Conservation (phyloP, 331 rosid species). For the Malus hybrid region DNA sequence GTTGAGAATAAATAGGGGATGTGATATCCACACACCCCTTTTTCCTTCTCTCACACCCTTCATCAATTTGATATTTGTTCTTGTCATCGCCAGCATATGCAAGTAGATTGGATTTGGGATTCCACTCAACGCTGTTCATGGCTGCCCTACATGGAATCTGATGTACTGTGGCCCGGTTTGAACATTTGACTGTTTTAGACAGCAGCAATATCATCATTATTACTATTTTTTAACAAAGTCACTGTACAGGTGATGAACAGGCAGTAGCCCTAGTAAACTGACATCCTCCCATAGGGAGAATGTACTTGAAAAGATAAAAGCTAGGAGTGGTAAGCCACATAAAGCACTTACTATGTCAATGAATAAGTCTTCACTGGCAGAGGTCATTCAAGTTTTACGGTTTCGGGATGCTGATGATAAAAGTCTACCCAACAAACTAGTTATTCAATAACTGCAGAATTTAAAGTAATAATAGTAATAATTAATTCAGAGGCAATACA, state of each 20-base stretch:
- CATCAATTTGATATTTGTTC: conserved; percentile 91
- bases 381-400: neutral
- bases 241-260: neutral
- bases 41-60: conserved; percentile 27
- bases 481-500: no score
- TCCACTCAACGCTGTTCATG: conserved; percentile 97
- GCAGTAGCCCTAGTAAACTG: neutral
- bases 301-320: neutral
- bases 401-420: neutral
- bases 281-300: neutral
- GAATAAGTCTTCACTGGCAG: conserved; percentile 84
- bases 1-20: no score
- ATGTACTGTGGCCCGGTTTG: conserved; percentile 70
- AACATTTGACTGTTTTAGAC: conserved; percentile 56
- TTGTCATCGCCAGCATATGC: conserved; percentile 98
- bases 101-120: conserved; percentile 82
- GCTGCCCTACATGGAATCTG: conserved; percentile 95
- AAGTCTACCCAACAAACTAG: neutral
- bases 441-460: neutral
- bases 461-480: no score
- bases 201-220: conserved; percentile 4
- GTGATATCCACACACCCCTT: no score
- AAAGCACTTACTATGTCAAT: conserved; percentile 74
- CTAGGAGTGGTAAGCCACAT: neutral
- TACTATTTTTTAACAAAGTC: neutral